A percentile compares a stretch with the other conserved stretches of the same genome.
These are phyloP conservation scores for Metschnikowia dekortorum DNA, from an alignment of 805 yeast species.

Conservation along the genomic window DNA sequence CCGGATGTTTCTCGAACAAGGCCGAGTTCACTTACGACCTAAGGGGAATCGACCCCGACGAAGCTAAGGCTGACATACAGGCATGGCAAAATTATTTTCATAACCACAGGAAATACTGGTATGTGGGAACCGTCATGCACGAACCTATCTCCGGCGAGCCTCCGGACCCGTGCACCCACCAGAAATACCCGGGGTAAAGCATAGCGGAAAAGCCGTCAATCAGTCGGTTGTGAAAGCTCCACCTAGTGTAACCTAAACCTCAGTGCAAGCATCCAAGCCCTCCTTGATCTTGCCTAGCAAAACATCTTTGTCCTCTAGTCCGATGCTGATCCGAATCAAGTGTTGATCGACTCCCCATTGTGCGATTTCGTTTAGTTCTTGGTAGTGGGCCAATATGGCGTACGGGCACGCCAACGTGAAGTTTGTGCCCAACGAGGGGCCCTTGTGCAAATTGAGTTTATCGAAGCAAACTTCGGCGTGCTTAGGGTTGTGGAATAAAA, in stretches of 20 bases:
- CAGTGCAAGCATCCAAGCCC: conserved; percentile 12
- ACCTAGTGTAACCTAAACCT: neutral
- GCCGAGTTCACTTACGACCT: conserved; percentile 64
- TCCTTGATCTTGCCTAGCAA: conserved; percentile 27
- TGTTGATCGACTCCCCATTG: conserved; percentile 79
- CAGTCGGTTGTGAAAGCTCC: neutral
- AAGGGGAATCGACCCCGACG: conserved; percentile 49
- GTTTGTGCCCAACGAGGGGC: conserved; percentile 89
- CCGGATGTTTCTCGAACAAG: conserved; percentile 57
- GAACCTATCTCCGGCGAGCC: conserved; percentile 43
- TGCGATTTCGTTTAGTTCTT: conserved; percentile 73
- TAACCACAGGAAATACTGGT: conserved; percentile 51
- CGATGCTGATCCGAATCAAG: conserved; percentile 77
- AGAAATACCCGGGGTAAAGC: conserved; percentile 9
- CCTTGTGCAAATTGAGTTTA: conserved; percentile 66
- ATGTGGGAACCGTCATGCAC: conserved; percentile 53
- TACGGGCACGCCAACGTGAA: conserved; percentile 89
- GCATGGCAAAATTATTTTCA: conserved; percentile 54
- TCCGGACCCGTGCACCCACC: conserved; percentile 44
- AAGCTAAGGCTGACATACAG: conserved; percentile 35
- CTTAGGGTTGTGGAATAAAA: conserved; percentile 59
- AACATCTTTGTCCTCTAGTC: conserved; percentile 68
- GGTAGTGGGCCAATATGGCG: conserved; percentile 78
- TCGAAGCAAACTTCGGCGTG: conserved; percentile 76
- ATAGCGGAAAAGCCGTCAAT: neutral